Evolutionary conservation across 2,329 filamentous ascomycete species (phyloP).

Genomic region (Fusarium xyrophilum): DNA sequence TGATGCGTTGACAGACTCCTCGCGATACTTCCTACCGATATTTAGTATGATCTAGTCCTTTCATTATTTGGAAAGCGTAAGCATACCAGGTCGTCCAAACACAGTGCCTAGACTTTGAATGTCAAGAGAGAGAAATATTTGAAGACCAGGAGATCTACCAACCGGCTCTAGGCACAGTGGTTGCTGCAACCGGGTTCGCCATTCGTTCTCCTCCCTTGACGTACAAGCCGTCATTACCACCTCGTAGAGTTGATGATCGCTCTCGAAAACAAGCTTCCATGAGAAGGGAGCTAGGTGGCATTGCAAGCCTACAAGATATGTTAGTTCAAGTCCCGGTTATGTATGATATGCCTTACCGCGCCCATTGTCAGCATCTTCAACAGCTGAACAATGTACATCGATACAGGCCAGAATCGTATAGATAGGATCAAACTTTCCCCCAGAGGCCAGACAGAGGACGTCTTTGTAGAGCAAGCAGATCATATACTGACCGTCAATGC

Average conservation of each 20-base stretch:
- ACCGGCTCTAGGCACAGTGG: slow-evolving; percentile 57
- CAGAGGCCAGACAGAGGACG: slow-evolving; percentile 76
- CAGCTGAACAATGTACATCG: slow-evolving; percentile 66
- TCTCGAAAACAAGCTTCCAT: slow-evolving; percentile 90
- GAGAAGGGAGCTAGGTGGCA: slow-evolving; percentile 86
- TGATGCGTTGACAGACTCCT: slow-evolving; percentile 80
- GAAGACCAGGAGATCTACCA: slow-evolving; percentile 56
- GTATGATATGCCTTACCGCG: slow-evolving; percentile 60
- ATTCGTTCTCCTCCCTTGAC: slow-evolving; percentile 77
- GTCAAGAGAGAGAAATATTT: slow-evolving; percentile 70
- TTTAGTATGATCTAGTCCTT: slow-evolving; percentile 6
- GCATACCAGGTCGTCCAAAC: slow-evolving; percentile 73
- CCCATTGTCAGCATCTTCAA: slow-evolving; percentile 79
- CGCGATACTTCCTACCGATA: slow-evolving; percentile 61
- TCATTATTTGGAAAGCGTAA: background rate
- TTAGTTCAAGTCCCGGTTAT: background rate
- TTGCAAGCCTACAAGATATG: slow-evolving; percentile 70
- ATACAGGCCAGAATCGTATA: slow-evolving; percentile 81
- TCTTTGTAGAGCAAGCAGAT: slow-evolving; percentile 84
- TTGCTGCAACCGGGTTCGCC: slow-evolving; percentile 72
- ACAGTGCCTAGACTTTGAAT: slow-evolving; percentile 78
- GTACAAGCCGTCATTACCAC: slow-evolving; percentile 88
- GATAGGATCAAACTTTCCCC: slow-evolving; percentile 66
- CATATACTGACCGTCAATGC: slow-evolving; percentile 80
- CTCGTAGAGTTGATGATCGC: slow-evolving; percentile 78